Evolutionary conservation across 345 rosid genomes (phyloP), one percentile per base, ranked within the genome.

Genomic region (Pistacia atlantica): DNA sequence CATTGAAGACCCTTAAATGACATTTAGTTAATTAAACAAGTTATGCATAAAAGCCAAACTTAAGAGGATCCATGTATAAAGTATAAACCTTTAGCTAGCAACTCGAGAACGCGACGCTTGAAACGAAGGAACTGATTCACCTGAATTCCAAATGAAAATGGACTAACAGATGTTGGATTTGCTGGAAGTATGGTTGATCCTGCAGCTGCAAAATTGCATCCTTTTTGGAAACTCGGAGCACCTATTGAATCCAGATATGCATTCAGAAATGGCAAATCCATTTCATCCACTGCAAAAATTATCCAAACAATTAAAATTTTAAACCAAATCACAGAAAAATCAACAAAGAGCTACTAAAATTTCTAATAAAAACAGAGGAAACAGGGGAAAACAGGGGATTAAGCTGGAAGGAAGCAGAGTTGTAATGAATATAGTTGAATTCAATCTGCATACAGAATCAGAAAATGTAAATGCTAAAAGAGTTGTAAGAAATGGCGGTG

Each of bases 121-220:
- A 93, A 96, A 60, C 90, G 83, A 68, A 90, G 75, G 72, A 93
- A 96, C 82, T 96, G 99, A 84, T 86, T 79, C 74, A 93, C 91
- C 77, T 96, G 98, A 83, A 93, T 64, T 16, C 89, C 94, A 22
- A 93, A 80, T 0, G 97, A 88, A 76, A 96, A 93, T 0, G 98
- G 99, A 84, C 97, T 82, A 52, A 93, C 86, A 11, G 95, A 82
- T 31, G 87, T 82, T 57, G 97, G 86, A 63, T 85, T 90, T 69
- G 98, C 90, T 0, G 98, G 97, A 69, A 83, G 92, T 67, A 92
- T 83, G 1, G 90, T 92, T 1, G 99, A 89, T 31, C 91, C 98
- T 17, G 98, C 99, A 9, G 97, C 92, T 4, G 99, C 98, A 78
- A 90, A 96, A 82, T 96, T 96, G 83, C 97, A 91, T 3, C 98